Conservation (phyloP, 371 early-diverging fungal species). For the Rhizopus stolonifer region DNA sequence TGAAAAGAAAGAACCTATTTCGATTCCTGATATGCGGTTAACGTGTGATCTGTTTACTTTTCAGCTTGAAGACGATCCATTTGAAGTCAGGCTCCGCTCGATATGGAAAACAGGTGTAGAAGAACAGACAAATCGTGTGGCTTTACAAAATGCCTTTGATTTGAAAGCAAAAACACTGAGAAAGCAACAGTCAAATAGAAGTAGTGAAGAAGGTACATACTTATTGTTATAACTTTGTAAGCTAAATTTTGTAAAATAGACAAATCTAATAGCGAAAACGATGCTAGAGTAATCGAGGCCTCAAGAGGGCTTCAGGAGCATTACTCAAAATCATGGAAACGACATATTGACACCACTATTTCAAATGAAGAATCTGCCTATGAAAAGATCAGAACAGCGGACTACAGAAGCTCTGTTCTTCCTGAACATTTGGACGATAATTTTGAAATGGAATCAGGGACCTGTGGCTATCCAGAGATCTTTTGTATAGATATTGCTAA, state of each 20-base stretch:
- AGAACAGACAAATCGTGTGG: constrained; percentile 52
- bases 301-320: constrained; percentile 60
- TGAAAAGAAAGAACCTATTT: constrained; percentile 22
- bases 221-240: background rate
- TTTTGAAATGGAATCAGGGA: constrained; percentile 17
- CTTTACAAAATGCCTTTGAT: constrained; percentile 59
- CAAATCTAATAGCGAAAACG: background rate
- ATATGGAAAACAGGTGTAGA: constrained; percentile 52
- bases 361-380: constrained; percentile 25
- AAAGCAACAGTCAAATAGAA: constrained; percentile 8
- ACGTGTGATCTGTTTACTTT: constrained; percentile 30
- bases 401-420: constrained; percentile 22
- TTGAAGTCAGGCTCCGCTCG: constrained; percentile 50
- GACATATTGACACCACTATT: constrained; percentile 28
- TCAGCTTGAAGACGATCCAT: constrained; percentile 58
- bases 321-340: constrained; percentile 58
- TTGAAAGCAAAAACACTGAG: constrained; percentile 49
- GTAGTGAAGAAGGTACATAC: constrained; percentile 9
- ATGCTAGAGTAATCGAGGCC: constrained; percentile 47
- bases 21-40: constrained; percentile 30
- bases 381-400: constrained; percentile 9
- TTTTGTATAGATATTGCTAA: constrained; percentile 30
- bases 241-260: no score
- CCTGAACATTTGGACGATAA: constrained; percentile 15
- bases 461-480: constrained; percentile 4